Evolutionary conservation across 2,329 filamentous ascomycete genomes (phyloP), one percentile per base, ranked within the genome.

Genomic region (Biscogniauxia sp.): DNA sequence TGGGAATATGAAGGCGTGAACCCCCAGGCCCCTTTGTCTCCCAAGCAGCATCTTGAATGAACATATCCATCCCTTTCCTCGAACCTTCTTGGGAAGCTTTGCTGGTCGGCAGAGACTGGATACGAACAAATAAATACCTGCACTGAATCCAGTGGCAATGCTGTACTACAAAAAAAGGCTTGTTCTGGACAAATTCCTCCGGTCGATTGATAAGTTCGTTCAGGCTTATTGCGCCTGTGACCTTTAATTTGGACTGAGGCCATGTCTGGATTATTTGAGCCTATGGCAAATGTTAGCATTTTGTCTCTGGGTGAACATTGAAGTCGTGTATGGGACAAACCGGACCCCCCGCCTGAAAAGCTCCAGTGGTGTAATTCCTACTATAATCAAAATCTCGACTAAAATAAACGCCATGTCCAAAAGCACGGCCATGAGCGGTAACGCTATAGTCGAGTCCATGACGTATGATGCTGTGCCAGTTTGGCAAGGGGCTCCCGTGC

Each of bases 391-490:
- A 85, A 1, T 86, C 64, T 11, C 77, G 77, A 50, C 90, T 88
- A 72, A 96, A 88, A 70, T 97, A 97, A 1, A 96, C 89, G 0
- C 93, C 93, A 70, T 97, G 61, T 0, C 93, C 93, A 69, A 66
- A 92, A 1, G 88, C 79, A 62, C 93, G 85, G 0, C 93, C 93
- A 72, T 94, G 77, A 0, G 72, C 51, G 0, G 78, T 75, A 0
- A 83, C 74, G 4, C 85, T 83, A 75, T 88, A 97, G 72, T 96
- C 85, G 5, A 97, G 79, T 0, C 93, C 93, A 61, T 89, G 86
- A 32, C 93, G 86, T 64, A 97, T 86, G 68, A 97, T 97, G 68
- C 88, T 90, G 74, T 97, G 93, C 93, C 93, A 97, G 69, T 96
- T 97, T 2, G 74, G 66, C 2, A 96, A 65, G 0, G 77, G 73